Evolutionary conservation across 495 filamentous ascomycete genomes (phyloP), one percentile per base, ranked within the genome.

Genomic region (Penicillium coffeae): DNA sequence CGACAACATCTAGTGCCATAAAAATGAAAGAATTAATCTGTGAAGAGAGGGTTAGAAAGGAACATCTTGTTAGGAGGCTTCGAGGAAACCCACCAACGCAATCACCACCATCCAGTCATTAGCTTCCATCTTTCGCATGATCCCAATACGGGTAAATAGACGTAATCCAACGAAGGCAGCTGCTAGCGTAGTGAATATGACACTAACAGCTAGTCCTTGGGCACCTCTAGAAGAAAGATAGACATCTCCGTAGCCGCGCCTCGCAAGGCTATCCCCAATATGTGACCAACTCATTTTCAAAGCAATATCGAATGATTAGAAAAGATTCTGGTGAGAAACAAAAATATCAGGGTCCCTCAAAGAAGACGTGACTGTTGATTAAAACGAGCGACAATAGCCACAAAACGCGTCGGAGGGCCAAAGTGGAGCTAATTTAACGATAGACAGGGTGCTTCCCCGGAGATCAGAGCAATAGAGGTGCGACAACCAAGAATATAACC

Each of bases 31-130:
- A 70, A 38, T 68, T 59, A 2, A 62, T 33, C 69, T 72, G 8
- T 36, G 19, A 1, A 21, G 7, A 16, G 21, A 34, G 21, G 43
- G 16, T 21, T 14, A 19, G 15, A 22, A 18, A 10, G 13, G 10
- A 2, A 5, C 19, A 15, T 13, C 6, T 16, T 32, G 13, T 21
- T 40, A 13, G 9, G 18, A 30, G 27, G 9, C 3, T 41, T 16
- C 8, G 0, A 15, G 36, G 5, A 0, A 32, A 44, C 62, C 36
- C 53, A 74, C 71, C 63, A 73, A 43, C 3, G 71, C 61, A 21
- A 72, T 51, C 2, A 72, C 30, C 5, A 73, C 57, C 66, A 73
- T 69, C 66, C 68, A 74, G 54, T 74, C 71, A 56, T 71, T 74
- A 6, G 58, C 32, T 40, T 74, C 66, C 54, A 74, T 59, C 16